phyloP scores from a whole-genome alignment of 495 filamentous ascomycete genomes.

The Trichoderma orchidacearum region DNA sequence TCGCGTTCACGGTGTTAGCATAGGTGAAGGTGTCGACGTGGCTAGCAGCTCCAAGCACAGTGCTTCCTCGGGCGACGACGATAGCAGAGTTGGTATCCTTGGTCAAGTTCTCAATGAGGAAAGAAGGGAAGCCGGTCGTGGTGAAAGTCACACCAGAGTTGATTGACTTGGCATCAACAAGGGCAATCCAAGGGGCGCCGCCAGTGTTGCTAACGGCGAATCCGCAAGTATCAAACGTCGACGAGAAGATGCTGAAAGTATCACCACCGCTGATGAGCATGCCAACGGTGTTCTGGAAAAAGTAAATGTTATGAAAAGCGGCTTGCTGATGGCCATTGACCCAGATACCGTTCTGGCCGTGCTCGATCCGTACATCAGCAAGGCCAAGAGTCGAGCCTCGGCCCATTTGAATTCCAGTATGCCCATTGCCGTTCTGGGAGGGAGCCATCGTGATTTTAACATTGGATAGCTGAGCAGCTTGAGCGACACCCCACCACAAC shows the following conservation, averaged over 20 bases:
- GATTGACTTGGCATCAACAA: constrained; percentile 23
- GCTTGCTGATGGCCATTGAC: constrained; percentile 59
- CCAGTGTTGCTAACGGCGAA: constrained; percentile 43
- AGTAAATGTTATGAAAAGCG: constrained; percentile 50
- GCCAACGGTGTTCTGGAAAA: constrained; percentile 40
- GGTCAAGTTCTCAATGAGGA: constrained; percentile 27
- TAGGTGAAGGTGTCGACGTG: constrained; percentile 21
- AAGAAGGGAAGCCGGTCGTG: constrained; percentile 21
- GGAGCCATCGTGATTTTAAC: constrained; percentile 48
- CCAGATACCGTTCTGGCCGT: constrained; percentile 32
- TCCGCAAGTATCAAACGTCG: constrained; percentile 38
- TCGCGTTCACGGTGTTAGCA: constrained; percentile 42
- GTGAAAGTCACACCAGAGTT: constrained; percentile 24
- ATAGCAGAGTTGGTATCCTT: constrained; percentile 21
- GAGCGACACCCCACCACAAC: constrained; percentile 58
- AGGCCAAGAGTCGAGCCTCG: constrained; percentile 31
- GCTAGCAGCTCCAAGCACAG: constrained; percentile 9
- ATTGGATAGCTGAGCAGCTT: constrained; percentile 56
- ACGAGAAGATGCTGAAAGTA: constrained; percentile 33
- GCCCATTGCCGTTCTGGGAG: constrained; percentile 27
- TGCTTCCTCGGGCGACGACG: constrained; percentile 14
- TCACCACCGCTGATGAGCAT: constrained; percentile 51
- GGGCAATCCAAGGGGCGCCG: constrained; percentile 22
- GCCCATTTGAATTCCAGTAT: constrained; percentile 51
- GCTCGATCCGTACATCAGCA: constrained; percentile 20